Evolutionary conservation across 768 basidiomycete species (phyloP), one percentile per base, ranked within the genome.

Genomic region (Kwoniella sp.): DNA sequence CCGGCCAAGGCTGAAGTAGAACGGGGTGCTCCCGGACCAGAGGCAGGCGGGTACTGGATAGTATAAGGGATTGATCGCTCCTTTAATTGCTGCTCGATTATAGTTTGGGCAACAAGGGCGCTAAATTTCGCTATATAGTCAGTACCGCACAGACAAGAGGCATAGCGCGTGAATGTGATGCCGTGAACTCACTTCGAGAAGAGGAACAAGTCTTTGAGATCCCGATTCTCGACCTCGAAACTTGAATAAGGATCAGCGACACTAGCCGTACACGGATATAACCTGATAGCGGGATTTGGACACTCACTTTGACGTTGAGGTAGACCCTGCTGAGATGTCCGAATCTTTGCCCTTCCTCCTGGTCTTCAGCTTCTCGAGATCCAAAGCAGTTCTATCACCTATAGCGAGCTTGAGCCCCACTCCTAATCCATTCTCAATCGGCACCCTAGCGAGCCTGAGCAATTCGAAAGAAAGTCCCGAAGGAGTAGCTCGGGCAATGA

Each of bases 71-170:
- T 93, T 24, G 84, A 84, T 27, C 89, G 88, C 22, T 86, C 80
- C 78, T 92, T 91, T 78, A 96, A 86, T 77, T 95, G 92, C 49
- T 86, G 83, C 79, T 96, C 92, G 58, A 97, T 87, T 71, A 88
- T 90, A 68, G 87, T 88, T 73, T 90, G 90, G n/a, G 92, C 88
- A 19, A 93, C 90, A 19, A 92, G 88, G 12, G 92, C 92, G 72
- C 91, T 94, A 44, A 33, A 36, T 56, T 33, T 36, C 27, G 22
- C 5, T 53, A 12, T 29, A 26, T 6, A 5, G 30, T 54, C 59
- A 60, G 13, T 2, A 19, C 51, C 13, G 25, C 6, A 13, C 30
- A 64, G 55, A n/a, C n/a, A n/a, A n/a, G n/a, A n/a, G n/a, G n/a
- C n/a, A n/a, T n/a, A n/a, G n/a, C n/a, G n/a, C n/a, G n/a, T n/a